These are phyloP conservation scores for Suhomyces terraborum DNA, from an alignment of 1,139 yeast species.

Conservation along the genomic window DNA sequence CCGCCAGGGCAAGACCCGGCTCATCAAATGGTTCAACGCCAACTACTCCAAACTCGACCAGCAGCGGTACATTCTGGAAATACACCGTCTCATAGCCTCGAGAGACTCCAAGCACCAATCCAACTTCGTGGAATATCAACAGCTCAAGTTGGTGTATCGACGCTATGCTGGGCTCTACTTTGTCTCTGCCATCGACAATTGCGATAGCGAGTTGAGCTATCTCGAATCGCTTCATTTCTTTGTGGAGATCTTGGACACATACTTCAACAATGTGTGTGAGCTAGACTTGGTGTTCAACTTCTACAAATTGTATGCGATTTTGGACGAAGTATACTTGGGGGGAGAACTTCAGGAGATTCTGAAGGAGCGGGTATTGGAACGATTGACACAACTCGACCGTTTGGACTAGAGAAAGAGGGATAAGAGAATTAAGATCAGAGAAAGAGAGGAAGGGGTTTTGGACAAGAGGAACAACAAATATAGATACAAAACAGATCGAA, in stretches of 20 bases:
- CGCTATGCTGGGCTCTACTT: conserved; percentile 92
- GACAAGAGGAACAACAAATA: no score
- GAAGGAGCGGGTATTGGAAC: conserved; percentile 55
- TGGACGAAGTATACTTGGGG: conserved; percentile 76
- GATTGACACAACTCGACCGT: conserved; percentile 53
- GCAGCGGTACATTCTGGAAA: conserved; percentile 61
- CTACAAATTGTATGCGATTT: conserved; percentile 65
- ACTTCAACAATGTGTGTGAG: conserved; percentile 91
- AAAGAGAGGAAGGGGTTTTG: no score
- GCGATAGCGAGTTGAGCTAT: conserved; percentile 79
- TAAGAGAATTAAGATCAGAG: no score
- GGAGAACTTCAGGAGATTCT: conserved; percentile 80
- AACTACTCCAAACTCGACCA: conserved; percentile 44
- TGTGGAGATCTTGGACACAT: conserved; percentile 85
- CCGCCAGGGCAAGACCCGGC: conserved; percentile 88
- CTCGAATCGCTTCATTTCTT: conserved; percentile 84
- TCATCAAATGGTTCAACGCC: conserved; percentile 74
- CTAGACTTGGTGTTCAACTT: conserved; percentile 84
- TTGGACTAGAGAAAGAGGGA: conserved; percentile 30
- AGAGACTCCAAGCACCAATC: conserved; percentile 84
- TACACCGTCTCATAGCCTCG: conserved; percentile 80
- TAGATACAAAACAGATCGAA: no score
- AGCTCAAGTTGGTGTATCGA: conserved; percentile 76
- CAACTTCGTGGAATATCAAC: conserved; percentile 76
- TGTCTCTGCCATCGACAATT: conserved; percentile 71